Evolutionary conservation across 495 filamentous ascomycete species (phyloP).

Genomic region (Endocarpon pusillum): DNA sequence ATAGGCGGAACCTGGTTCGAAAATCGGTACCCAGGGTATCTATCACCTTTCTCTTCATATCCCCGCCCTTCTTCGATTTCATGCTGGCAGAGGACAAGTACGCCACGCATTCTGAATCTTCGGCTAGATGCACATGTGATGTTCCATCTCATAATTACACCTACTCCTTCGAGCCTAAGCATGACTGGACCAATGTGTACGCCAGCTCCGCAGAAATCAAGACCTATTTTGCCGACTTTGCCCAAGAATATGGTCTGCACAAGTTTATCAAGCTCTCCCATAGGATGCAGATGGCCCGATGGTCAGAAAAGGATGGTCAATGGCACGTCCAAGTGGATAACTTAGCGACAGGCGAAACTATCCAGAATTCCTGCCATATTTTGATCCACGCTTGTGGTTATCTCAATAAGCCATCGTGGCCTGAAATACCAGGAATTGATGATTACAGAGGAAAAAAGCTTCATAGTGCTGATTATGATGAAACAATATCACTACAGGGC

Average conservation of each 20-base stretch:
- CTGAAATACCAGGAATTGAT: slow-evolving; percentile 27
- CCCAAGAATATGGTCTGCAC: slow-evolving; percentile 9
- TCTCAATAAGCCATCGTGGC: slow-evolving; percentile 35
- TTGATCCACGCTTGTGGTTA: slow-evolving; percentile 30
- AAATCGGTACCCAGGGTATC: slow-evolving; percentile 44
- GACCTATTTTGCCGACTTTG: slow-evolving; percentile 11
- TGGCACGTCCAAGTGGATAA: slow-evolving; percentile 6
- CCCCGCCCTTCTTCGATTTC: no score
- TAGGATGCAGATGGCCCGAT: slow-evolving; percentile 7
- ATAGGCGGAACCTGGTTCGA: slow-evolving; percentile 31
- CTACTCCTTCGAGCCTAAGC: slow-evolving; percentile 22
- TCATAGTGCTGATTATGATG: slow-evolving; percentile 39
- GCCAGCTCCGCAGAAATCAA: slow-evolving; percentile 9
- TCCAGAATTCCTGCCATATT: slow-evolving; percentile 17
- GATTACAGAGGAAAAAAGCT: slow-evolving; percentile 33
- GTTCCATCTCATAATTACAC: slow-evolving; percentile 16
- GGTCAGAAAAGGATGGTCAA: slow-evolving; percentile 5
- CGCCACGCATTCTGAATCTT: no score
- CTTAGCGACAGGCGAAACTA: not conserved
- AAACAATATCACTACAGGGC: slow-evolving; percentile 25
- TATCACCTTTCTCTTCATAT: no score
- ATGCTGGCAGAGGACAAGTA: no score
- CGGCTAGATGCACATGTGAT: slow-evolving; percentile 24
- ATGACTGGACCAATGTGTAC: not conserved
- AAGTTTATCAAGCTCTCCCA: slow-evolving; percentile 13